Evolutionary conservation across 345 rosid genomes (phyloP).

Genomic region (Lumnitzera racemosa): DNA sequence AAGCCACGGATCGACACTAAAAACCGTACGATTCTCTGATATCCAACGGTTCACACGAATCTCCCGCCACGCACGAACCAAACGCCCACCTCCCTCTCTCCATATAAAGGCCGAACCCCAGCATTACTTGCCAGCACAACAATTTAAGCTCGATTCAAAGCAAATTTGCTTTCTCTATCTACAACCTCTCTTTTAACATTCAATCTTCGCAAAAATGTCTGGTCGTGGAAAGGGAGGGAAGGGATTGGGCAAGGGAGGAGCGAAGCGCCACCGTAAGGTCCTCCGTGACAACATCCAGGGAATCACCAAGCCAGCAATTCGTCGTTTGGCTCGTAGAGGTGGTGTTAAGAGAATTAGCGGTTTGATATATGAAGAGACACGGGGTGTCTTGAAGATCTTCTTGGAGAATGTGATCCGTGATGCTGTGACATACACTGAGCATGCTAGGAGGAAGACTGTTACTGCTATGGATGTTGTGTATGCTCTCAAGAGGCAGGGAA

Average conservation of each 20-base stretch:
- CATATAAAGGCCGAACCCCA: background rate
- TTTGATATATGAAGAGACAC: slow-evolving; percentile 46
- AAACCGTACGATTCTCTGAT: background rate
- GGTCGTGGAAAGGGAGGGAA: slow-evolving; percentile 64
- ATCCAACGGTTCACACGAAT: slow-evolving; percentile 1
- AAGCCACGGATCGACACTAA: background rate
- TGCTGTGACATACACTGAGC: slow-evolving; percentile 36
- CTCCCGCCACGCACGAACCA: background rate
- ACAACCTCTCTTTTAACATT: background rate
- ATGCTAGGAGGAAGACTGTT: slow-evolving; percentile 34
- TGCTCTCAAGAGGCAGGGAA: slow-evolving; percentile 36
- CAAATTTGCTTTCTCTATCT: background rate
- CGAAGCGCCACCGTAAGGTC: slow-evolving; percentile 47
- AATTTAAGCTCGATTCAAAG: background rate
- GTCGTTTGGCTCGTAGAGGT: slow-evolving; percentile 45
- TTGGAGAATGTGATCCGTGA: slow-evolving; percentile 45
- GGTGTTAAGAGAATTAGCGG: slow-evolving; percentile 54
- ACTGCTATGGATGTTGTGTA: slow-evolving; percentile 43
- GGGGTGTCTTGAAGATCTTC: slow-evolving; percentile 50
- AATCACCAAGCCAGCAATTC: slow-evolving; percentile 40
- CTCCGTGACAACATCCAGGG: slow-evolving; percentile 57
- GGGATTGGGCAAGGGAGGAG: slow-evolving; percentile 59
- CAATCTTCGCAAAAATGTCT: slow-evolving; percentile 21
- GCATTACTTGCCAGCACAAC: background rate
- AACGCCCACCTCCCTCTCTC: background rate